phyloP scores from a whole-genome alignment of 352 stramenopile genomes.

The Phytophthora litchii region DNA sequence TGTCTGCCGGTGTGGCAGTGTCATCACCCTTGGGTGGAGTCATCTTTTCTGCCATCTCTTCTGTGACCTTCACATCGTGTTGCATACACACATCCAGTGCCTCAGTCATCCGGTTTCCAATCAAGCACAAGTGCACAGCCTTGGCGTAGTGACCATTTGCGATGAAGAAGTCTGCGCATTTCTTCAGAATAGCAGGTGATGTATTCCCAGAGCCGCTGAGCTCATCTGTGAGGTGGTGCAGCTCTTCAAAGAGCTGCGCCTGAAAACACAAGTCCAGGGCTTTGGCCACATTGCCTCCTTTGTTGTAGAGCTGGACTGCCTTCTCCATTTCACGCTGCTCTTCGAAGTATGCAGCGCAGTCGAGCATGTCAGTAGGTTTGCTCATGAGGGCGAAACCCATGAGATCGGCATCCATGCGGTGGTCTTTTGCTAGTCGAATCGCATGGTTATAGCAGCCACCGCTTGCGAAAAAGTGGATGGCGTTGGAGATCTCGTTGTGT shows the following conservation, averaged over 20 bases:
- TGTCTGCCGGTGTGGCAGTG: slow-evolving; percentile 42
- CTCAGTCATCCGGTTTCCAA: slow-evolving; percentile 66
- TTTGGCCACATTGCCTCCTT: slow-evolving; percentile 89
- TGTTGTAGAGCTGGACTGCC: slow-evolving; percentile 94
- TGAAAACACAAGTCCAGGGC: slow-evolving; percentile 95
- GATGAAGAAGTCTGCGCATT: slow-evolving; percentile 94
- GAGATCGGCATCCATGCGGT: slow-evolving; percentile 91
- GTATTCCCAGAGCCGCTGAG: slow-evolving; percentile 63
- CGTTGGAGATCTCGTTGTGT: slow-evolving; percentile 79
- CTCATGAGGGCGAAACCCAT: slow-evolving; percentile 93
- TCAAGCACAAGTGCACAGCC: slow-evolving; percentile 90
- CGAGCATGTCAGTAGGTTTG: slow-evolving; percentile 85
- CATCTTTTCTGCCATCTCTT: slow-evolving; percentile 93
- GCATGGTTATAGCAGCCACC: slow-evolving; percentile 94
- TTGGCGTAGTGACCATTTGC: slow-evolving; percentile 91
- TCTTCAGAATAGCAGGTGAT: slow-evolving; percentile 85
- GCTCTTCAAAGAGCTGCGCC: slow-evolving; percentile 87
- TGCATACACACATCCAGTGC: slow-evolving; percentile 92
- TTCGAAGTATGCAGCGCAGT: slow-evolving; percentile 94
- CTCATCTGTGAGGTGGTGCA: slow-evolving; percentile 88
- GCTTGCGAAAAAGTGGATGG: slow-evolving; percentile 92
- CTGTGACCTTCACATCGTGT: slow-evolving; percentile 89
- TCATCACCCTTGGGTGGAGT: slow-evolving; percentile 87
- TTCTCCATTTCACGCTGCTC: slow-evolving; percentile 93
- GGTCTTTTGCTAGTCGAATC: slow-evolving; percentile 91